Evolutionary conservation across 1,284 basidiomycete species (phyloP).

Genomic region (Hymenochaete sp.): DNA sequence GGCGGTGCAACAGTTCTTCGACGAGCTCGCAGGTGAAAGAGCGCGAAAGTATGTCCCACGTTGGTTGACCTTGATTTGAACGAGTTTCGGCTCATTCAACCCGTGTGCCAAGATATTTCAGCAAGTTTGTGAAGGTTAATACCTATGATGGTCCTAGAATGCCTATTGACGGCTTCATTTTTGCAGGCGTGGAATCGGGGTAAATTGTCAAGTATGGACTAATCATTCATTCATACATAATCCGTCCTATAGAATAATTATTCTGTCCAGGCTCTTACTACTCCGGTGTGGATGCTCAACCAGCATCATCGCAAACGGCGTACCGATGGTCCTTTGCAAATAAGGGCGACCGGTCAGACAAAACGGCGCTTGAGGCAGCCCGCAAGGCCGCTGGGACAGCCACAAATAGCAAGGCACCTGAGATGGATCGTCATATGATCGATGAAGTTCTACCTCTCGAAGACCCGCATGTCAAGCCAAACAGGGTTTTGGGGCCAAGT

Average conservation of each 20-base stretch:
- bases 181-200: constrained; percentile 69
- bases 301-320: constrained; percentile 50
- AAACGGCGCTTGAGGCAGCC: constrained; percentile 45
- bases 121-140: constrained; percentile 69
- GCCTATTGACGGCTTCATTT: constrained; percentile 7
- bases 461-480: constrained; percentile 16
- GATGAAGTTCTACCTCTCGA: constrained; percentile 15
- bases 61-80: too few relatives aligned
- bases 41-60: constrained; percentile 55
- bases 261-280: constrained; percentile 45
- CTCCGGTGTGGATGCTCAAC: constrained; percentile 42
- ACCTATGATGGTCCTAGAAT: neutral
- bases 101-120: constrained; percentile 58
- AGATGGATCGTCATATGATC: constrained; percentile 2
- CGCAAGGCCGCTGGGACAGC: constrained; percentile 52
- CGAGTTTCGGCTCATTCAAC: constrained; percentile 21
- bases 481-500: constrained; percentile 53
- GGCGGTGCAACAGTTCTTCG: constrained; percentile 49
- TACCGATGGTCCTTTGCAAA: constrained; percentile 52
- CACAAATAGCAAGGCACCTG: constrained; percentile 35
- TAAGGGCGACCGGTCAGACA: constrained; percentile 40
- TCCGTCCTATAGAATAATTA: constrained; percentile 2
- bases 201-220: constrained; percentile 47
- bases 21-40: constrained; percentile 64
- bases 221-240: neutral